Evolutionary conservation across 768 basidiomycete species (phyloP), one percentile per base, ranked within the genome.

Genomic region (Pisolithus tinctorius): DNA sequence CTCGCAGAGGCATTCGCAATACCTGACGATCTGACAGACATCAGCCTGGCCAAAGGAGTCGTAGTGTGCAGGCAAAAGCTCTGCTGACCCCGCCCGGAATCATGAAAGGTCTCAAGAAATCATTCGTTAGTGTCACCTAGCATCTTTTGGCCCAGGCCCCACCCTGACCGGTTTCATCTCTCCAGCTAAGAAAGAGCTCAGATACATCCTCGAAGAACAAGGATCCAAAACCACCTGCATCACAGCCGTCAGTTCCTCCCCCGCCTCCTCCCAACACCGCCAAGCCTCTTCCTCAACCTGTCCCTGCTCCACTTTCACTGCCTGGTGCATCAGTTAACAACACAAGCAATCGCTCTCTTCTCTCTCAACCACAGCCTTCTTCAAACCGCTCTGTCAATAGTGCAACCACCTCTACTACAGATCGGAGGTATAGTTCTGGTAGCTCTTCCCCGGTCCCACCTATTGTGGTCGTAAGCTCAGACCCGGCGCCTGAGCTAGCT

Each of bases 61-160:
- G 43, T 50, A 36, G 31, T 38, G 31, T 43, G 53, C 58, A 52
- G 63, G 53, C 56, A 47, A 37, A 25, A 31, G 56, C 48, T 48
- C 59, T 59, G 55, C 55, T 36, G 20, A 48, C 51, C 11, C 53
- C 53, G 37, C 31, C 17, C 23, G 36, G 55, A 51, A 56, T 39
- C 45, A 91, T 92, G 89, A 92, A 91, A 74, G 83, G 82, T 57
- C 75, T 92, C 66, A 88, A 86, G 77, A 91, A 88, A 73, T 86
- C 84, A 56, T 71, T 90, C 61, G 88, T 88, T 63, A 61, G 76
- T 68, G 54, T 59, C 13, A 11, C 53, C 50, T 55, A 41, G 56
- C 51, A 29, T 42, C 45, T 46, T 52, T 43, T 49, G 16, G 34
- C 50, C 50, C 51, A 52, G 56, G 54, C 54, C 46, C 58, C 57